Evolutionary conservation across 208 protist species (phyloP), one percentile per base, ranked within the genome.

Genomic region (Wallacemonas rigidus): DNA sequence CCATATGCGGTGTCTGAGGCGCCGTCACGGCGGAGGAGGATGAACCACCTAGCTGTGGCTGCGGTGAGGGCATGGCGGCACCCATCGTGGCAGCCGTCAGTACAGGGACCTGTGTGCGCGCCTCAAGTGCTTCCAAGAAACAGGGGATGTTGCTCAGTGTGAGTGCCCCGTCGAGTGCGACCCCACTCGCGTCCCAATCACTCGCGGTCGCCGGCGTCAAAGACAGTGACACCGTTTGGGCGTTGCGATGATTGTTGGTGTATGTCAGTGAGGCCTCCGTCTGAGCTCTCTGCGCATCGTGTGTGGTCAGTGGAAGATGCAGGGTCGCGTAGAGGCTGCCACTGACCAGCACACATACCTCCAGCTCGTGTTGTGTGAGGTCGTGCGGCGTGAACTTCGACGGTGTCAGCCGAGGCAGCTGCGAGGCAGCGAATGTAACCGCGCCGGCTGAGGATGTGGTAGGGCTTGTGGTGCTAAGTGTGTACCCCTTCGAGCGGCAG

Each of bases 351-450:
- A 65, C 12, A 36, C 60, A 65, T 14, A 65, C 43, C 41, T 65
- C 60, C 60, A 65, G 60, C 41, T 65, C 60, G 43, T 65, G 60
- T 14, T 50, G 60, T 26, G 43, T 8, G 3, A 45, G 7, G 40
- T 65, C 41, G 26, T 65, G 60, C 15, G 60, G 60, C 26, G 60
- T 65, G 15, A 65, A 12, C 60, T 65, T 65, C 11, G 17, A 36
- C 40, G 60, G 41, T 17, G 60, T 41, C 15, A 48, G 38, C 6
- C 60, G 60, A 4, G 60, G 60, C 43, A 65, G 26, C 60, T 65
- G 60, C 7, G 7, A 4, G 11, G 36, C 6, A 14, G 60, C 36
- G 60, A 65, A 65, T 4, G 60, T 53, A 14, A 26, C 60, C 11
- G 17, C 17, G 41, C 60, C 60, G 60, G n/a, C 40, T n/a, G 60